Base-by-base conservation (phyloP, 495 filamentous ascomycete genomes). In the Aspergillus incahuasiensis region DNA sequence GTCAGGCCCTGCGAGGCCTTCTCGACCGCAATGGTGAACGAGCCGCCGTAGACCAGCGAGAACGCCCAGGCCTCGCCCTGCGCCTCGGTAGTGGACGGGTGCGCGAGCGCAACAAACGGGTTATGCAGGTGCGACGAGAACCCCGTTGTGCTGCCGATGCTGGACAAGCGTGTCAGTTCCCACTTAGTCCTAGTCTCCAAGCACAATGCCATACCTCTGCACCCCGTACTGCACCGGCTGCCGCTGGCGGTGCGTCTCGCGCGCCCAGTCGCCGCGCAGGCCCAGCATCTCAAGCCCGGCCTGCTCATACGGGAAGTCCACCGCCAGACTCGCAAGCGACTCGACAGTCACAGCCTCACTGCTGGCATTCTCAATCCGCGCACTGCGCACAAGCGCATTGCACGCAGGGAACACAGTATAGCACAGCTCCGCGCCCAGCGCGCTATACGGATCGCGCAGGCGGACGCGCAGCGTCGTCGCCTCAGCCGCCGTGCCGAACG, bases 71-170 rank as follows among this genome's bases (percentile, higher is more conserved):
- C 78, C 21, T 80, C 69, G 5, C 79, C 80, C 13, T 68, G 68
- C 0, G 74, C 75, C 47, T 83, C 79, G 6, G 79, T 82, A 5
- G 78, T 76, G 11, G 68, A 69, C 0, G 79, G 75, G 24, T 77
- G 66, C 6, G 75, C 69, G 4, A 83, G 63, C 0, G 78, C 72
- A 28, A 82, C 56, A 62, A 83, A 82, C 1, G 79, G 79, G 42
- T 82, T 82, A 51, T 81, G 77, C 2, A 79, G 66, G 49, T 81
- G 77, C 12, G 78, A 81, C 0, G 80, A 78, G 57, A 78, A 83
- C 6, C 80, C 80, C 0, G 70, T 73, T 0, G 68, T 71, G 24
- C 76, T 80, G 30, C 76, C 74, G 58, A 82, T 79, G 8, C 77
- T 76, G 22, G 2, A 35, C 2, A 12, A 11, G 2, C 6, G 13